phyloP scores from a whole-genome alignment of 345 rosid genomes.

The Eucalyptus camaldulensis region DNA sequence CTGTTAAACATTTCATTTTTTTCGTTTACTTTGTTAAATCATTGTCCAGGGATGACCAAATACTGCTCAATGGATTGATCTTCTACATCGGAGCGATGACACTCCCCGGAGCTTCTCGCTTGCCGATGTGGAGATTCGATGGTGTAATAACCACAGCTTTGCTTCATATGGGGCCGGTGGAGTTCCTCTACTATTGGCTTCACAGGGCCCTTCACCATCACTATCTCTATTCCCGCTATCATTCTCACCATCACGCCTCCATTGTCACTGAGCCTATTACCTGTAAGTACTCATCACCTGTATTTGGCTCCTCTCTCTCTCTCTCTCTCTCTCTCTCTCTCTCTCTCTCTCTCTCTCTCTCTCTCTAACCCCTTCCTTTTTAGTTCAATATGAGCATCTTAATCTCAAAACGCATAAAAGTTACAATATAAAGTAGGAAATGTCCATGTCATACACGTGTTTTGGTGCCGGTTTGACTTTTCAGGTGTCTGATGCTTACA shows the following conservation, averaged over 20 bases:
- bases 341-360: not conserved
- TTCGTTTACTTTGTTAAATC: not conserved
- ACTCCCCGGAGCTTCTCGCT: conserved; percentile 7
- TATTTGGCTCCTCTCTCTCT: not conserved
- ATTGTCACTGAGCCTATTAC: conserved; percentile 82
- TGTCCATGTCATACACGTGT: not conserved
- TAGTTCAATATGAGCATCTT: not conserved
- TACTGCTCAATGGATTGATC: conserved; percentile 39
- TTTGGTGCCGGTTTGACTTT: not conserved
- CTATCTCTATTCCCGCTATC: conserved; percentile 76
- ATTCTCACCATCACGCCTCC: conserved; percentile 91
- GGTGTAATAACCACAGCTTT: conserved; percentile 28
- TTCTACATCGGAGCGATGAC: conserved; percentile 4
- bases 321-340: not conserved
- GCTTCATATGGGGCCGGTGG: conserved; percentile 72
- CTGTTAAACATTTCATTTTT: not conserved
- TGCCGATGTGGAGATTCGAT: conserved; percentile 55
- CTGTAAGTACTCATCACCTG: conserved; percentile 14
- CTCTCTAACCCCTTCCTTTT: not conserved
- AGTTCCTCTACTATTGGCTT: conserved; percentile 76
- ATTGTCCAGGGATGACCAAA: conserved; percentile 64
- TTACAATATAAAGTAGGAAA: not conserved
- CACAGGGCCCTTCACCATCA: conserved; percentile 78
- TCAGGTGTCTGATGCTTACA: not conserved
- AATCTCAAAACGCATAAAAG: not conserved